These are phyloP conservation scores for Hymenoscyphus occultus DNA, from an alignment of 2,329 filamentous ascomycete genomes.

Conservation along the genomic window DNA sequence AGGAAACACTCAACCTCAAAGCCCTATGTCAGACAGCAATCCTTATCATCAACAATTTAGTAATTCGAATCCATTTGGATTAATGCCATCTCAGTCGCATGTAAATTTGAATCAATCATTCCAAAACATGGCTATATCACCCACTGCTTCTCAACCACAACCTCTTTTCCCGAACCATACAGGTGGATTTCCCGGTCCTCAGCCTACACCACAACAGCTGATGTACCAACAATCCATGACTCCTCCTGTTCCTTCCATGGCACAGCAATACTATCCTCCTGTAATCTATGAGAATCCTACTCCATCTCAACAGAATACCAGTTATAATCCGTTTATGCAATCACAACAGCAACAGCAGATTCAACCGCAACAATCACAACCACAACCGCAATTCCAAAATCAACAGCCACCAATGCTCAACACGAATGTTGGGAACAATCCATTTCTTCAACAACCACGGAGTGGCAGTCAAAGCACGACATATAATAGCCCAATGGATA, in stretches of 20 bases:
- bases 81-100: slow-evolving; percentile 41
- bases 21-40: slow-evolving; percentile 25
- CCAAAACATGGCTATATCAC: slow-evolving; percentile 68
- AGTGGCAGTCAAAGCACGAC: slow-evolving; percentile 25
- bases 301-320: slow-evolving; percentile 27
- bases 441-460: slow-evolving; percentile 40
- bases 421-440: slow-evolving; percentile 38
- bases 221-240: slow-evolving; percentile 38
- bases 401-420: slow-evolving; percentile 24
- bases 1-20: slow-evolving; percentile 56
- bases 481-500: slow-evolving; percentile 30
- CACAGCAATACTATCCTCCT: slow-evolving; percentile 32
- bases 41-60: slow-evolving; percentile 29
- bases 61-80: slow-evolving; percentile 67
- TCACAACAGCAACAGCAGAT: slow-evolving; percentile 22
- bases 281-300: slow-evolving; percentile 32
- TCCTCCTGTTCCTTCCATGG: slow-evolving; percentile 35
- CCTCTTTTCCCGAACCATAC: slow-evolving; percentile 75
- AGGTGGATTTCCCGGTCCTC: slow-evolving; percentile 50
- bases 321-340: slow-evolving; percentile 35
- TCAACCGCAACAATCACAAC: slow-evolving; percentile 23
- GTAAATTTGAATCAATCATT: slow-evolving; percentile 59
- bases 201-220: slow-evolving; percentile 41
- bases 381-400: not conserved
- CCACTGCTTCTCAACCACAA: slow-evolving; percentile 37